Conservation (phyloP, 2,329 filamentous ascomycete genomes). For the Epichloe coenophiala region DNA sequence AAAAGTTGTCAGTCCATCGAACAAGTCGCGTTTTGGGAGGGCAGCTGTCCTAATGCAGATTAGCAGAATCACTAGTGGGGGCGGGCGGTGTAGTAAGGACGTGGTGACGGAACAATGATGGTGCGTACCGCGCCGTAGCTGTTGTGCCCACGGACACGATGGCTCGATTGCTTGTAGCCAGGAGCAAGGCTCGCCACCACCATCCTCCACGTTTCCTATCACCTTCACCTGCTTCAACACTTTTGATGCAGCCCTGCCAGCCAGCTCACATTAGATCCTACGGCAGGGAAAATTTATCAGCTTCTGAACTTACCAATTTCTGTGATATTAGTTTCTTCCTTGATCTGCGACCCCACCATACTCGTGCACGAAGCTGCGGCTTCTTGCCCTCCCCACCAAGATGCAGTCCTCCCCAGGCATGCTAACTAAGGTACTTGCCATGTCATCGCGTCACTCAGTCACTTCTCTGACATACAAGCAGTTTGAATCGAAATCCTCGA, state of each 20-base stretch:
- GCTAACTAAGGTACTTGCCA: conserved; percentile 48
- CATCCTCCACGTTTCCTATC: conserved; percentile 8
- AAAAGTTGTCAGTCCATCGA: background rate
- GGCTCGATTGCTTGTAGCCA: conserved; percentile 27
- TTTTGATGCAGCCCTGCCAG: conserved; percentile 19
- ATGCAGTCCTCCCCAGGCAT: conserved; percentile 57
- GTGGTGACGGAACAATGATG: conserved; percentile 18
- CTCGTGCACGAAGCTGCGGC: conserved; percentile 44
- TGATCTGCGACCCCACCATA: conserved; percentile 13
- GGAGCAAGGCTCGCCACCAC: conserved; percentile 10
- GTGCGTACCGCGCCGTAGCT: conserved; percentile 10
- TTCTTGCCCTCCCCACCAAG: conserved; percentile 42
- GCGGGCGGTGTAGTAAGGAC: conserved; percentile 9
- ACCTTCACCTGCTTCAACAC: conserved; percentile 3
- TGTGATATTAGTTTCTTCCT: background rate
- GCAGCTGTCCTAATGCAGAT: conserved; percentile 11
- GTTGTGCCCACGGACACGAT: conserved; percentile 29
- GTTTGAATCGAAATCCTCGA: conserved; percentile 65
- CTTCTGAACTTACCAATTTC: conserved; percentile 4
- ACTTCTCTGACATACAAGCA: conserved; percentile 17
- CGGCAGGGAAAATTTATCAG: conserved; percentile 8
- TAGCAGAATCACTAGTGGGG: conserved; percentile 9
- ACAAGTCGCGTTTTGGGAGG: conserved; percentile 12
- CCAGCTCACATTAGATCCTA: conserved; percentile 15
- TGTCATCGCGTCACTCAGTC: conserved; percentile 8